Conservation (phyloP, 176 grass and related monocot genomes). For the Stipa capillata region DNA sequence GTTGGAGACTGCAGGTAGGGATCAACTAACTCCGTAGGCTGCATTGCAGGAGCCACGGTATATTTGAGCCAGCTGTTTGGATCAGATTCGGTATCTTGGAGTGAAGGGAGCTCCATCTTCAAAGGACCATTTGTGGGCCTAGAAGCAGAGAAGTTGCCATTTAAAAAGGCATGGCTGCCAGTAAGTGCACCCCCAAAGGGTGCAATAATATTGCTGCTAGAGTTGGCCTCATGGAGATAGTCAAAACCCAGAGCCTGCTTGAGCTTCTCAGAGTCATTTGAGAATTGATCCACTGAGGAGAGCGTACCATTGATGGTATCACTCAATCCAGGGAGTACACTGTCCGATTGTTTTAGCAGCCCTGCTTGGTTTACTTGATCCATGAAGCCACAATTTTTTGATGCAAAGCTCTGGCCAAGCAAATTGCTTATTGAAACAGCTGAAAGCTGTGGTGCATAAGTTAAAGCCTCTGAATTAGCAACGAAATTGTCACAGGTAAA, state of each 20-base stretch:
- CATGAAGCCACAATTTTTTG: constrained; percentile 45
- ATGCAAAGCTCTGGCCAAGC: constrained; percentile 44
- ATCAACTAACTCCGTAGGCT: constrained; percentile 48
- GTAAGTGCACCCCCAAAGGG: constrained; percentile 40
- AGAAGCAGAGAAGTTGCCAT: constrained; percentile 90
- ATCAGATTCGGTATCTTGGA: constrained; percentile 96
- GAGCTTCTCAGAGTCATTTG: constrained; percentile 55
- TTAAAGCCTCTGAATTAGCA: constrained; percentile 39
- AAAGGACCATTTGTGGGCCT: constrained; percentile 54
- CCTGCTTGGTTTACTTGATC: constrained; percentile 42
- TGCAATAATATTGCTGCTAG: constrained; percentile 40
- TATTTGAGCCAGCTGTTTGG: constrained; percentile 61
- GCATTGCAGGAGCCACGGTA: constrained; percentile 40
- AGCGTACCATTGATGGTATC: constrained; percentile 35
- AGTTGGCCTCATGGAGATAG: constrained; percentile 51
- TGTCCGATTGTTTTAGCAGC: constrained; percentile 54
- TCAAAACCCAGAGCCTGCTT: constrained; percentile 48
- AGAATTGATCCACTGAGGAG: constrained; percentile 46
- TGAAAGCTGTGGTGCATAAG: constrained; percentile 41
- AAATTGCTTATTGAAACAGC: constrained; percentile 55
- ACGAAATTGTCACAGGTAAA: constrained; percentile 52
- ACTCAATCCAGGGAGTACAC: constrained; percentile 40
- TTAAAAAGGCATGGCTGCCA: constrained; percentile 81
- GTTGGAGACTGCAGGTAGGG: constrained; percentile 50
- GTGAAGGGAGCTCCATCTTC: constrained; percentile 99